Evolutionary conservation across 2,329 filamentous ascomycete species (phyloP).

Genomic region (Pestalotiopsis fici): DNA sequence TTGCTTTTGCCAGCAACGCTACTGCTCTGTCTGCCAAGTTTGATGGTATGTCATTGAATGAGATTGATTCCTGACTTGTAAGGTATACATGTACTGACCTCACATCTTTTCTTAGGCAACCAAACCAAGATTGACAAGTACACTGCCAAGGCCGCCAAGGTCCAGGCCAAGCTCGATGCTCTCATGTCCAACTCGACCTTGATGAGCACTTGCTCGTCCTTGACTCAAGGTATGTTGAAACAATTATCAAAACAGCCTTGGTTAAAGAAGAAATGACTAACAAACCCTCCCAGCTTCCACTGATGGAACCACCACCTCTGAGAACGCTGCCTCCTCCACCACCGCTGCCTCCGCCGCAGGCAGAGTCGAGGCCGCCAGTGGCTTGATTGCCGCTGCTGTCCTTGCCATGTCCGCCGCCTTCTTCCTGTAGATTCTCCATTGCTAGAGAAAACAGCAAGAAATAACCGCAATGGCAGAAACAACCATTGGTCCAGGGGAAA

Average conservation of each 20-base stretch:
- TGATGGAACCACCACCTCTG: conserved; percentile 1
- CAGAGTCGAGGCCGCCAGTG: conserved; percentile 7
- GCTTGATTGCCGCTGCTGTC: conserved; percentile 7
- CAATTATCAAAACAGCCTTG: background rate
- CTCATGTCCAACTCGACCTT: conserved; percentile 37
- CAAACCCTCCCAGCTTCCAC: conserved; percentile 2
- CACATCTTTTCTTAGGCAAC: conserved; percentile 23
- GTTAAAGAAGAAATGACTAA: background rate
- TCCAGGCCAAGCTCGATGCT: conserved; percentile 28
- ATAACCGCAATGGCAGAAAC: background rate
- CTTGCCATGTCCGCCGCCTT: conserved; percentile 7
- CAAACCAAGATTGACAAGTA: conserved; percentile 35
- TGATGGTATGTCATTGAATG: conserved; percentile 15
- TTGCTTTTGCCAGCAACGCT: conserved; percentile 33
- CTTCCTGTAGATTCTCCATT: conserved; percentile 4
- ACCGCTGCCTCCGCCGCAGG: conserved; percentile 8
- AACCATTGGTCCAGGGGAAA: background rate
- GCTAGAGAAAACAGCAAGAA: background rate
- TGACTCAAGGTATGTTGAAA: conserved; percentile 10
- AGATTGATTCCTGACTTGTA: background rate
- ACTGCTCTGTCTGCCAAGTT: conserved; percentile 32
- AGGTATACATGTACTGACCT: background rate
- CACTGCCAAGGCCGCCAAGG: conserved; percentile 34
- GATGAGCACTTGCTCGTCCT: conserved; percentile 28
- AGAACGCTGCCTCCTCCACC: background rate